Evolutionary conservation across 306 rosid genomes (phyloP), one percentile per base, ranked within the genome.

Genomic region (Chamaecrista fasciculata): DNA sequence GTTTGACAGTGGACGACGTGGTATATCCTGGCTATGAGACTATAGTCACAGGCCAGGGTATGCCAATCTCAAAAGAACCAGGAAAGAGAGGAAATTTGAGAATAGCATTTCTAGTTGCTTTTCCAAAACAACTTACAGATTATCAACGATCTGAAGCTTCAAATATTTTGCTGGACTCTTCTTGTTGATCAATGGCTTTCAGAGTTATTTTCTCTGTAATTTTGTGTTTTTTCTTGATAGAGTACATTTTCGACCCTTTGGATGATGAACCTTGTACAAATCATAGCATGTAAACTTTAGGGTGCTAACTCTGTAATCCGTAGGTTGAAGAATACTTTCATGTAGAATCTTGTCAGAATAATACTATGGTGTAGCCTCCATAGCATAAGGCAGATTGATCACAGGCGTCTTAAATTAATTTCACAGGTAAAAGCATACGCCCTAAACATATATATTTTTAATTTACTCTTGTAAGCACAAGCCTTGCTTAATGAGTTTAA

Each of bases 81-180:
- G 73, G 75, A 44, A 83, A 50, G 49, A 88, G 85, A 70, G 90
- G 85, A 60, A 20, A 62, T 36, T 64, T 83, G 69, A 83, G 61
- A 29, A 37, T 85, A 46, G 69, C 59, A 23, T 85, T 85, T 62
- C 65, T 76, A 1, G 85, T 83, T 28, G 63, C 70, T 6, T 85
- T 88, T 79, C 89, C 91, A 0, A 40, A 28, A 0, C 36, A 74
- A 15, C 80, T 85, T 20, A 72, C 86, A 0, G 39, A 72, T 33
- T 62, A 79, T 18, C 91, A 83, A 69, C 50, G 87, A 73, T 77
- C 76, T 4, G 86, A 85, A 29, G 53, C 51, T 47, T 43, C 62
- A 48, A 37, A 29, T 1, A 83, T 88, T 62, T 70, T 85, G 52
- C 72, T 68, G 33, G 78, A 23, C 42, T 51, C 70, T 49, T 51